Base-by-base conservation (phyloP, 305 asterid species). In the Fraxinus dipetala region DNA sequence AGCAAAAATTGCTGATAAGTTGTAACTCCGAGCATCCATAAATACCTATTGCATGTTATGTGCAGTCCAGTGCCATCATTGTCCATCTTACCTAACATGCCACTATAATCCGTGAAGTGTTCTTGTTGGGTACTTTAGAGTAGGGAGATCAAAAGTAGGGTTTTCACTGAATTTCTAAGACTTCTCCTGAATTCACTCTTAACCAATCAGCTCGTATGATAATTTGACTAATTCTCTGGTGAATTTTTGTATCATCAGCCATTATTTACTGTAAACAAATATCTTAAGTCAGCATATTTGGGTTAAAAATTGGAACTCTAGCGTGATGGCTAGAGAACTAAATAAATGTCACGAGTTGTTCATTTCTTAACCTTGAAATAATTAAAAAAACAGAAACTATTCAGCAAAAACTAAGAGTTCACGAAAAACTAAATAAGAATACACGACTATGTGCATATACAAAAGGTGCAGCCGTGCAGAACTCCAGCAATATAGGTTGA, bases 401-500 rank as follows among this genome's bases (percentile, higher is more conserved):
- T 72, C 75, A 75, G 54, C 67, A 36, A 48, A 38, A 26, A 34
- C 24, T 16, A 70, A 43, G 72, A 59, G 78, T 74, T 72, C 69
- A 65, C 14, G 26, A 43, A 35, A 30, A 75, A 40, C 65, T 31
- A 73, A 77, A 77, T 8, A 11, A 61, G 26, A 83, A 54, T 28
- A 77, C 38, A 76, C 45, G 35, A 77, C 26, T 28, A 14, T n/a
- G 2, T 30, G 73, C 61, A 78, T 26, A 73, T 77, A 77, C 36
- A 59, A 59, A 22, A 40, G 18, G 31, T 13, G 69, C 18, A 45
- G 86, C 81, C 18, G 16, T 7, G 69, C 28, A 63, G 85, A 82
- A 72, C 74, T 51, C 75, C 34, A 43, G 72, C 75, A 80, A 70
- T 79, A 75, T 51, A 65, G 76, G 80, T 51, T 0, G 26, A 72